phyloP scores from a whole-genome alignment of 2,329 filamentous ascomycete species.

The Fulvia fulva region DNA sequence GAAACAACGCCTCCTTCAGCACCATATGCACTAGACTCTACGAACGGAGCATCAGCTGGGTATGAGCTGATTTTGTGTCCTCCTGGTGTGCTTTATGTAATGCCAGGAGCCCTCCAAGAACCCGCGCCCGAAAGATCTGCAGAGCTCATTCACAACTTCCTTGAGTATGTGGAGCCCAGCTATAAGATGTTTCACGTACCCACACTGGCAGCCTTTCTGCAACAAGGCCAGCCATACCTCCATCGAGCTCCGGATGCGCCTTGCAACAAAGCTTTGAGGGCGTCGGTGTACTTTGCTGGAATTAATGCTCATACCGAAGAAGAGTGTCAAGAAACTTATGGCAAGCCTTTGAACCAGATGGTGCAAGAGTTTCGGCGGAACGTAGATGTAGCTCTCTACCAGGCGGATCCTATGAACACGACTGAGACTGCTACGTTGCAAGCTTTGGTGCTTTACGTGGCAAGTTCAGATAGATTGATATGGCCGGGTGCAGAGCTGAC shows the following conservation, averaged over 20 bases:
- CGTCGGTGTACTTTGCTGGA: constrained; percentile 31
- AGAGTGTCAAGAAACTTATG: constrained; percentile 24
- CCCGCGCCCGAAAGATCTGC: constrained; percentile 16
- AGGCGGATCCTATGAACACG: constrained; percentile 32
- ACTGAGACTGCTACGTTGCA: constrained; percentile 32
- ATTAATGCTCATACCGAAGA: constrained; percentile 30
- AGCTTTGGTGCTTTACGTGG: constrained; percentile 28
- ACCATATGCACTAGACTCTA: constrained; percentile 7
- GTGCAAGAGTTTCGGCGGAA: constrained; percentile 23
- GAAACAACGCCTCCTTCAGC: constrained; percentile 15
- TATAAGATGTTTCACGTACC: constrained; percentile 31
- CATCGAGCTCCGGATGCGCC: constrained; percentile 22
- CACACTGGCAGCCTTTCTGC: constrained; percentile 23
- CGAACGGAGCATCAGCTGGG: constrained; percentile 8
- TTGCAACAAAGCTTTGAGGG: constrained; percentile 27
- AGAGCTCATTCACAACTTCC: constrained; percentile 23
- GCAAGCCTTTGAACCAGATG: constrained; percentile 20
- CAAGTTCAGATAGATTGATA: constrained; percentile 4
- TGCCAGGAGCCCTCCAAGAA: constrained; percentile 30
- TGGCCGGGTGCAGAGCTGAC: neutral
- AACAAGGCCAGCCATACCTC: constrained; percentile 24
- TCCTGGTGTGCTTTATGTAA: constrained; percentile 29
- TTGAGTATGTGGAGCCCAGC: constrained; percentile 29
- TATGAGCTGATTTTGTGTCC: constrained; percentile 33
- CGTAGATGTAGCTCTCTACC: constrained; percentile 30